Conservation (phyloP, 208 protist genomes). For the Trypanosoma cruzi region DNA sequence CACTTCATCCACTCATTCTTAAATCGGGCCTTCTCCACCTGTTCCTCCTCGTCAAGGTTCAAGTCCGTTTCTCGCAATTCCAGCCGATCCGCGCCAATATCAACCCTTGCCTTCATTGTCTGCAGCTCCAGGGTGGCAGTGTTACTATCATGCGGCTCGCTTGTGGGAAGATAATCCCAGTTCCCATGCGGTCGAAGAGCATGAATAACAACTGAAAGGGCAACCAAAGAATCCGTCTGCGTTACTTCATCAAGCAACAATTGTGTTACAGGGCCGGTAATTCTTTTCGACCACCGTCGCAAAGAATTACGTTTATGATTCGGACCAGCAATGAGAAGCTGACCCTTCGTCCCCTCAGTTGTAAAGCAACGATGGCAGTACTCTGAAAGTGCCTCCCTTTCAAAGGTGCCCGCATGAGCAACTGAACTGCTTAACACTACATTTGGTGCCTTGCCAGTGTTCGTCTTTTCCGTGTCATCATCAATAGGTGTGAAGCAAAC, state of each 20-base stretch:
- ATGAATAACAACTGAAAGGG: slow-evolving; percentile 73
- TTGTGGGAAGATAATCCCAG: slow-evolving; percentile 85
- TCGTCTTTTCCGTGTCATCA: slow-evolving; percentile 27
- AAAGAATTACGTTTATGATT: slow-evolving; percentile 86
- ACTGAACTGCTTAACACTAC: neutral
- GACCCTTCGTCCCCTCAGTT: slow-evolving; percentile 39
- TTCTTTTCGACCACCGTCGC: slow-evolving; percentile 38
- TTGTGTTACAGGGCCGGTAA: slow-evolving; percentile 54
- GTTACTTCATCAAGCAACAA: slow-evolving; percentile 68
- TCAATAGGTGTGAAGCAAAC: slow-evolving; percentile 62
- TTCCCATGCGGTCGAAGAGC: slow-evolving; percentile 69
- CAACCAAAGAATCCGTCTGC: slow-evolving; percentile 57
- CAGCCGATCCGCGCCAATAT: slow-evolving; percentile 81
- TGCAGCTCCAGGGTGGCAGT: slow-evolving; percentile 51
- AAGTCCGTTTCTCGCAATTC: slow-evolving; percentile 47
- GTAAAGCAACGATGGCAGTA: slow-evolving; percentile 72
- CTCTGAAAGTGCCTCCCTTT: slow-evolving; percentile 32
- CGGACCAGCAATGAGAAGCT: slow-evolving; percentile 82
- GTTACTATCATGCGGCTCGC: slow-evolving; percentile 28
- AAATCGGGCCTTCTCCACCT: slow-evolving; percentile 46
- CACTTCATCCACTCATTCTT: slow-evolving; percentile 75
- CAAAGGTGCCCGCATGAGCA: neutral
- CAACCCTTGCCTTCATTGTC: slow-evolving; percentile 44
- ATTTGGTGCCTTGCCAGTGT: neutral
- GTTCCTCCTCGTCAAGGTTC: slow-evolving; percentile 85